A percentile compares a stretch with the other conserved stretches of the same genome.
phyloP scores from a whole-genome alignment of 2,329 filamentous ascomycete species.

The Furcasterigmium sp. region DNA sequence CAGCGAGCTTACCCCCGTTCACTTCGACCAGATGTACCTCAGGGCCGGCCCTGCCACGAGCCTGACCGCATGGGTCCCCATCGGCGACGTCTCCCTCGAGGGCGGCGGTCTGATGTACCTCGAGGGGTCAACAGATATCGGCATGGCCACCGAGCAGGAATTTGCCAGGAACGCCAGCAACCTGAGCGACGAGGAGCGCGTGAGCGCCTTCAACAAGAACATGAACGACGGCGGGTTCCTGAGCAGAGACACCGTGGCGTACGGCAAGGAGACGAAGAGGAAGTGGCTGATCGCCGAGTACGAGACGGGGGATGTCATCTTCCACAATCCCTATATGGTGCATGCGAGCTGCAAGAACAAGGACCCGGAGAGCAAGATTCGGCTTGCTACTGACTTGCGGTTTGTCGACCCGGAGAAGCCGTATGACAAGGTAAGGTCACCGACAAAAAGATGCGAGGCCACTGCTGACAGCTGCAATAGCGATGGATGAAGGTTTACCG shows the following conservation, averaged over 20 bases:
- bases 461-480: too few species aligned
- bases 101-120: conserved; percentile 57
- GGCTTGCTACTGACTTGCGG: conserved; percentile 50
- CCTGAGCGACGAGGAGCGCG: conserved; percentile 45
- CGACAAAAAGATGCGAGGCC: too few species aligned
- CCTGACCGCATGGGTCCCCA: conserved; percentile 53
- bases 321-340: conserved; percentile 30
- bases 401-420: conserved; percentile 39
- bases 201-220: conserved; percentile 49
- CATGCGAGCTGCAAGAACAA: conserved; percentile 53
- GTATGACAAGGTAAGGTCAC: conserved; percentile 3
- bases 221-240: conserved; percentile 53
- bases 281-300: conserved; percentile 30
- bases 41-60: conserved; percentile 47
- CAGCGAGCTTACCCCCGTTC: conserved; percentile 53
- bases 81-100: conserved; percentile 46
- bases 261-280: conserved; percentile 19
- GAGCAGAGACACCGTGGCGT: conserved; percentile 38
- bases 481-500: too few species aligned
- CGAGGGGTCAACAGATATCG: conserved; percentile 32
- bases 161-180: conserved; percentile 45
- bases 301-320: conserved; percentile 33
- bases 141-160: conserved; percentile 37
- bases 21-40: conserved; percentile 56
- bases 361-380: conserved; percentile 43